Conservation (phyloP, 305 asterid species). For the Fraxinus platypoda region DNA sequence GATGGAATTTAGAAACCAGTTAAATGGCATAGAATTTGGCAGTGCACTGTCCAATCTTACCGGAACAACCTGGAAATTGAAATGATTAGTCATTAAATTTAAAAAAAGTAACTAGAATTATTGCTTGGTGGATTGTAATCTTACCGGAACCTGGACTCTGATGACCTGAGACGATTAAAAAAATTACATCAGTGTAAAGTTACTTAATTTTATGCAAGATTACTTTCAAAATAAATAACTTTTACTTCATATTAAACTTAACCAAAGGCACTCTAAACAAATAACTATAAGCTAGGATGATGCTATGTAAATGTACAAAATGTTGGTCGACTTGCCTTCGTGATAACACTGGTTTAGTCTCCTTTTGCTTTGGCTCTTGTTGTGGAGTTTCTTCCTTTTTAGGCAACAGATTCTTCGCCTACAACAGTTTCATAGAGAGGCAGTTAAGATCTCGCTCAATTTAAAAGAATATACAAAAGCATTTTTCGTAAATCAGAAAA, state of each 20-base stretch:
- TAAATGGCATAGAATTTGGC: background rate
- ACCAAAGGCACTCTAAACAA: background rate
- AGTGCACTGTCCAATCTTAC: constrained; percentile 1
- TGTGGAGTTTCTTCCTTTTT: background rate
- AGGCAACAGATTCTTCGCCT: background rate
- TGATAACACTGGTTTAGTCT: background rate
- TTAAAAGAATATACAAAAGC: background rate
- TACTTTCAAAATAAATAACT: background rate
- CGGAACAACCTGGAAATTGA: background rate
- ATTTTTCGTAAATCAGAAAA: background rate
- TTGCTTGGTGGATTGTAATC: background rate
- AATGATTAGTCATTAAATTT: background rate
- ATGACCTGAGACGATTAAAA: background rate
- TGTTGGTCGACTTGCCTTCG: background rate
- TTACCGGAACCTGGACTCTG: background rate
- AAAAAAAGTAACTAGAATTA: background rate
- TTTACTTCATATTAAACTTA: background rate
- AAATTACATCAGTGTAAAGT: background rate
- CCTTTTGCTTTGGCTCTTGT: background rate
- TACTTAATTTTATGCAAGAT: background rate
- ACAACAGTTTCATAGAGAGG: background rate
- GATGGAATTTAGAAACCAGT: background rate
- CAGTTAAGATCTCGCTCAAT: background rate
- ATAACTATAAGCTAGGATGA: background rate
- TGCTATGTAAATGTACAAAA: background rate